Evolutionary conservation across 2,329 filamentous ascomycete species (phyloP).

Genomic region (Fusarium sterilihyphosum): DNA sequence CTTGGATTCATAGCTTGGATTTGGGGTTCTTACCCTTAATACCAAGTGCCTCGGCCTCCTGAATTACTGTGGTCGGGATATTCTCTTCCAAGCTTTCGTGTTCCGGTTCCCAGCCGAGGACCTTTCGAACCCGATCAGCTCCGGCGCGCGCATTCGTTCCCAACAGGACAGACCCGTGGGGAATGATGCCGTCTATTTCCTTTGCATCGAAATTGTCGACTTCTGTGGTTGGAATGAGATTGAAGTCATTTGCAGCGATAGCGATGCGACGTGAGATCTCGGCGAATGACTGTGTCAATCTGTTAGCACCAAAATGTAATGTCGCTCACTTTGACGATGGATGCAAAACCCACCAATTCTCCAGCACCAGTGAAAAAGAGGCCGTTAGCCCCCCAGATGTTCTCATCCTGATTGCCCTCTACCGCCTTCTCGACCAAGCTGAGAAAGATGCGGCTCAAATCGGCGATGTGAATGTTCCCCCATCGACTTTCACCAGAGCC

Average conservation of each 20-base stretch:
- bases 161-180: constrained; percentile 59
- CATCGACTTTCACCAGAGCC: constrained; percentile 48
- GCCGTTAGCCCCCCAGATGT: constrained; percentile 50
- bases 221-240: constrained; percentile 30
- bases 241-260: constrained; percentile 34
- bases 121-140: constrained; percentile 59
- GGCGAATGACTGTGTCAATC: constrained; percentile 33
- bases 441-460: constrained; percentile 45
- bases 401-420: constrained; percentile 25
- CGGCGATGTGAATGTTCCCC: constrained; percentile 49
- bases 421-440: constrained; percentile 46
- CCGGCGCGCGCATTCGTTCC: constrained; percentile 65
- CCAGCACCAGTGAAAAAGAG: constrained; percentile 48
- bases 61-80: constrained; percentile 37
- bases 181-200: constrained; percentile 55
- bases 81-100: constrained; percentile 57
- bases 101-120: constrained; percentile 64
- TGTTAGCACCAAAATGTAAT: neutral
- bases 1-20: neutral
- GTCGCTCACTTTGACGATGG: no score
- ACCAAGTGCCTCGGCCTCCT: constrained; percentile 30
- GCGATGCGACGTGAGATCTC: constrained; percentile 44
- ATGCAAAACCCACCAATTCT: constrained; percentile 39
- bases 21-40: neutral
- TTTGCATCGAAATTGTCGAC: constrained; percentile 44